These are phyloP conservation scores for Austroboletus festivus DNA, from an alignment of 768 basidiomycete species.

Conservation along the genomic window DNA sequence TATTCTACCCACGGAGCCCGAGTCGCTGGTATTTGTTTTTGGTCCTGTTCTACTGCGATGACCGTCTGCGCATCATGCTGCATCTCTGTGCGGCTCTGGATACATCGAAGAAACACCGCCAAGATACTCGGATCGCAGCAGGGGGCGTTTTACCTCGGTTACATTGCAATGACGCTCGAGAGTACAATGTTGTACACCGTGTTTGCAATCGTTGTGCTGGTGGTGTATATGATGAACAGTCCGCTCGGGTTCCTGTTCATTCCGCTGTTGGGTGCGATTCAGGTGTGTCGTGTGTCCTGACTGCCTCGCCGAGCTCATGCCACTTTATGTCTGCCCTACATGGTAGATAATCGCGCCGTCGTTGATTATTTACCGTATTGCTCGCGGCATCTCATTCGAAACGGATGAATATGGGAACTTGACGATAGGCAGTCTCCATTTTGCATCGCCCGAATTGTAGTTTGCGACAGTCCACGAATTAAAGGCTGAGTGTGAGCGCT, in stretches of 20 bases:
- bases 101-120: slow-evolving; percentile 13
- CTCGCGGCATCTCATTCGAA: neutral
- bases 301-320: no score
- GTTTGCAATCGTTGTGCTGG: slow-evolving; percentile 9
- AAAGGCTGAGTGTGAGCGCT: no score
- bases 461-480: no score
- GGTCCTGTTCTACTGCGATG: slow-evolving; percentile 12
- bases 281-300: slow-evolving; percentile 8
- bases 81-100: slow-evolving; percentile 16
- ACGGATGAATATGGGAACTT: neutral
- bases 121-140: slow-evolving; percentile 6
- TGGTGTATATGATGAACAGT: slow-evolving; percentile 16
- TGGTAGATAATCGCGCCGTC: neutral
- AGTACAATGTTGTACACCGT: slow-evolving; percentile 19
- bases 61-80: slow-evolving; percentile 15
- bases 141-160: slow-evolving; percentile 21
- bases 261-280: slow-evolving; percentile 18
- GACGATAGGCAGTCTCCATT: neutral
- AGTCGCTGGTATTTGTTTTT: neutral
- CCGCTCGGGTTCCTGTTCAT: slow-evolving; percentile 23
- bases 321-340: neutral
- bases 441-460: no score
- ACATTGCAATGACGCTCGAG: slow-evolving; percentile 26
- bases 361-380: neutral
- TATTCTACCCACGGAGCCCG: neutral